Evolutionary conservation across 495 filamentous ascomycete genomes (phyloP).

Genomic region (Geopyxis carbonaria): DNA sequence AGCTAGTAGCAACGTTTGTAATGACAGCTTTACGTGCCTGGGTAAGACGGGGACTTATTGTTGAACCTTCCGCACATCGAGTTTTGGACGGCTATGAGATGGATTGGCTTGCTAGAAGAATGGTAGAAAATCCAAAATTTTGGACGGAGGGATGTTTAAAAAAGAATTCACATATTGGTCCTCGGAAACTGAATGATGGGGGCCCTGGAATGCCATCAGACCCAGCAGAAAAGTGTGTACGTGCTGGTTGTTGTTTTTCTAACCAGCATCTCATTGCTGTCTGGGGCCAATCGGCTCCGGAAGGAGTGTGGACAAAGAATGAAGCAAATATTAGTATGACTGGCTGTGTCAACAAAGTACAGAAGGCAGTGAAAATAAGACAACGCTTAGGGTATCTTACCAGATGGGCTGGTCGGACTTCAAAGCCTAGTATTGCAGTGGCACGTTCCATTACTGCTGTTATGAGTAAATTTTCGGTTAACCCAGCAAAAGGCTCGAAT

Average conservation of each 20-base stretch:
- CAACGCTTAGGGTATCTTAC: slow-evolving; percentile 5
- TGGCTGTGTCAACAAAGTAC: slow-evolving; percentile 2
- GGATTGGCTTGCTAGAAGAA: slow-evolving; percentile 14
- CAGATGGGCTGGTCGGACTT: slow-evolving; percentile 2
- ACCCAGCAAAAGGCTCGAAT: not conserved
- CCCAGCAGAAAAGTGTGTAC: too few relatives aligned
- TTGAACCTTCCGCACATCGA: not conserved
- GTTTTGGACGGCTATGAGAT: slow-evolving; percentile 14
- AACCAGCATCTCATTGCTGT: too few relatives aligned
- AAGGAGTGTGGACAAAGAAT: too few relatives aligned
- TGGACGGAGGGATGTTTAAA: not conserved
- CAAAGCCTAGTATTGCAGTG: slow-evolving; percentile 1
- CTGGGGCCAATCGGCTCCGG: too few relatives aligned
- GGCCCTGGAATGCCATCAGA: too few relatives aligned
- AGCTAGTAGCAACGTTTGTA: slow-evolving; percentile 14
- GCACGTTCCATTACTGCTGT: slow-evolving; percentile 4
- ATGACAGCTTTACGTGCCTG: slow-evolving; percentile 13
- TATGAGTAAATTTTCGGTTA: slow-evolving; percentile 4
- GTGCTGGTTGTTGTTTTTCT: too few relatives aligned
- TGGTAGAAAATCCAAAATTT: not conserved
- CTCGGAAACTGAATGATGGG: too few relatives aligned
- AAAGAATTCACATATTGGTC: too few relatives aligned
- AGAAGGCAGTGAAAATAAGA: not conserved
- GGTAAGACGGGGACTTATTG: slow-evolving; percentile 11
- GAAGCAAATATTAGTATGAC: too few relatives aligned